phyloP scores from a whole-genome alignment of 139 green algal species.

The Pseudopediastrum boryanum region DNA sequence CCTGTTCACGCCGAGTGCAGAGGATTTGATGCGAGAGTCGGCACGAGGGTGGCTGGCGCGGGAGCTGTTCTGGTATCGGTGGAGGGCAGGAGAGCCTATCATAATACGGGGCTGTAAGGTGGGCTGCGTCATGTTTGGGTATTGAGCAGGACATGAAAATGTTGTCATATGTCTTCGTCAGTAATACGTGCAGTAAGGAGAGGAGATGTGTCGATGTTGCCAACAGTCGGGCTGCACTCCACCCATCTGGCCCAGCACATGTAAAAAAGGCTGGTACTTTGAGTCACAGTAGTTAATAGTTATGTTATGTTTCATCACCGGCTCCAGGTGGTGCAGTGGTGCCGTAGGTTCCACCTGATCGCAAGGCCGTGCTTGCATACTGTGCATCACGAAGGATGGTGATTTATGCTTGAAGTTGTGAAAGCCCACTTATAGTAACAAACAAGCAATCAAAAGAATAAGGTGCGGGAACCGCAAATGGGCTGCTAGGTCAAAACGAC shows the following conservation, averaged over 20 bases:
- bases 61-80: slow-evolving; percentile 39
- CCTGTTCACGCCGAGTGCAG: slow-evolving; percentile 21
- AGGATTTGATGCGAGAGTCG: neutral
- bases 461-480: too few relatives aligned
- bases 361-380: too few relatives aligned
- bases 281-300: neutral
- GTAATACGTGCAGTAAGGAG: neutral
- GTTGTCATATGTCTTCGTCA: neutral
- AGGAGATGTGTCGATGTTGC: neutral
- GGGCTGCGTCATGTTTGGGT: neutral
- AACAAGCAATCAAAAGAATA: too few relatives aligned
- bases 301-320: too few relatives aligned
- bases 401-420: too few relatives aligned
- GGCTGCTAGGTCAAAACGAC: too few relatives aligned
- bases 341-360: too few relatives aligned
- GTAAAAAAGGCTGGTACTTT: neutral
- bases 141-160: neutral
- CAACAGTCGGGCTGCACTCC: neutral
- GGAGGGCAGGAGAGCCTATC: slow-evolving; percentile 55
- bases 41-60: neutral
- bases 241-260: neutral
- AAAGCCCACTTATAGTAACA: too few relatives aligned
- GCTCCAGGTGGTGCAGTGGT: too few relatives aligned
- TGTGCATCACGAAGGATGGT: too few relatives aligned
- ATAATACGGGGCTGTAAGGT: slow-evolving; percentile 50